Base-by-base conservation (phyloP, 192 early-diverging fungal species). In the Coemansia sp. region DNA sequence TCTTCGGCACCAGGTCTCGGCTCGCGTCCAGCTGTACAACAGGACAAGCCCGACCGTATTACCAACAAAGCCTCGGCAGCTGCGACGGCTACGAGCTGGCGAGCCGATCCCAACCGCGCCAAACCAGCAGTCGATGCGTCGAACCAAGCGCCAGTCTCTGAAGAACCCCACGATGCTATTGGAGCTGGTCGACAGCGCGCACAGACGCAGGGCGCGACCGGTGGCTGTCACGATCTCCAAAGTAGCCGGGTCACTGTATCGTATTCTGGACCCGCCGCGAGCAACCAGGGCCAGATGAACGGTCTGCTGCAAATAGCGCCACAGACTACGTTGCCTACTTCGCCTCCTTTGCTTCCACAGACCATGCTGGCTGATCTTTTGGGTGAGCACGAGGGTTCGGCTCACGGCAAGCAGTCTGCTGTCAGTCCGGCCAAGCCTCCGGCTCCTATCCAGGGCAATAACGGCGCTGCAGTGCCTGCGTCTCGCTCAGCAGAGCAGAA, bases 351-450 rank as follows among this genome's bases (percentile, higher is more conserved):
- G 29, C 65, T 82, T 8, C 71, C 79, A 3, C 75, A 73, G 27
- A 61, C 71, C 1, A 73, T 82, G 72, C 72, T 82, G 9, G 75
- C 79, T 1, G 79, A 82, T 5, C 70, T 82, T 55, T 66, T 82
- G 16, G 75, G 52, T 40, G 72, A 74, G 6, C 59, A 59, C 27
- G 68, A 70, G 55, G 52, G 43, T 15, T 47, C 78, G 9, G 49
- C 54, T 11, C 49, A 54, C 61, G 16, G 31, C 54, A 34, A 47
- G 22, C 57, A 40, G 34, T n/a, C 43, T 13, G 49, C 18, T 2
- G 24, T 29, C 55, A 73, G 63, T 40, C 20, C 44, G n/a, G 60
- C 36, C 12, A 68, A 68, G 34, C 66, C 66, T 1, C 16, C 3
- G 31, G 31, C 31, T 15, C 31, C 57, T 16, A 34, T n/a, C 18